Evolutionary conservation across 441 rosid species (phyloP).

Genomic region (Flueggea neowawraea): DNA sequence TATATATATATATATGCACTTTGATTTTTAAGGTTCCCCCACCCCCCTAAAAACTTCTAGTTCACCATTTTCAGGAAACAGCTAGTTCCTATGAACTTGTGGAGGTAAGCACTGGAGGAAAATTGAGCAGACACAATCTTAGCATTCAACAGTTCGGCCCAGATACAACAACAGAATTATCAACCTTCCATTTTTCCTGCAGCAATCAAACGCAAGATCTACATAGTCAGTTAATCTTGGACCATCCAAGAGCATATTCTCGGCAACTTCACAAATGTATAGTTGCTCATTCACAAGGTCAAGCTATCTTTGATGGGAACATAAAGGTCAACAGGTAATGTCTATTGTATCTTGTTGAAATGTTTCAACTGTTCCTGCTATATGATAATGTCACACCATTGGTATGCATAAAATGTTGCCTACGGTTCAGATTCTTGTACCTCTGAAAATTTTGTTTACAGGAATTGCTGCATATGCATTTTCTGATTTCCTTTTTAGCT

Average conservation of each 20-base stretch:
- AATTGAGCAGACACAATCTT: constrained; percentile 82
- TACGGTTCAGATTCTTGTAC: too few relatives aligned
- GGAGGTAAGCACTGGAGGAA: constrained; percentile 92
- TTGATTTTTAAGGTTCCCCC: too few relatives aligned
- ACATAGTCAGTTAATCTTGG: constrained; percentile 77
- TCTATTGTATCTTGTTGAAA: not conserved
- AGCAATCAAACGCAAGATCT: constrained; percentile 78
- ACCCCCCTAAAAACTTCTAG: not conserved
- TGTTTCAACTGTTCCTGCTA: too few relatives aligned
- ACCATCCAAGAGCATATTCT: constrained; percentile 80
- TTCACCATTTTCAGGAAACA: constrained; percentile 47
- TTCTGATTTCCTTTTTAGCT: too few relatives aligned
- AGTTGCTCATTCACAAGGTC: constrained; percentile 83
- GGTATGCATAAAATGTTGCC: too few relatives aligned
- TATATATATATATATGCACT: too few relatives aligned
- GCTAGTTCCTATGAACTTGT: constrained; percentile 74
- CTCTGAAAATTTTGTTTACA: too few relatives aligned
- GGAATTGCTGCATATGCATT: too few relatives aligned
- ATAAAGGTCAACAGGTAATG: constrained; percentile 77
- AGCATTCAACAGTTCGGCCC: constrained; percentile 89
- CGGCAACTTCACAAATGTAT: constrained; percentile 93
- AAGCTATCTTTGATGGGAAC: constrained; percentile 92
- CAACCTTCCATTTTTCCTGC: constrained; percentile 70
- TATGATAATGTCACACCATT: too few relatives aligned
- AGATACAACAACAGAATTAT: constrained; percentile 65